Evolutionary conservation across 2,329 filamentous ascomycete genomes (phyloP).

Genomic region (Trichoderma sp.): DNA sequence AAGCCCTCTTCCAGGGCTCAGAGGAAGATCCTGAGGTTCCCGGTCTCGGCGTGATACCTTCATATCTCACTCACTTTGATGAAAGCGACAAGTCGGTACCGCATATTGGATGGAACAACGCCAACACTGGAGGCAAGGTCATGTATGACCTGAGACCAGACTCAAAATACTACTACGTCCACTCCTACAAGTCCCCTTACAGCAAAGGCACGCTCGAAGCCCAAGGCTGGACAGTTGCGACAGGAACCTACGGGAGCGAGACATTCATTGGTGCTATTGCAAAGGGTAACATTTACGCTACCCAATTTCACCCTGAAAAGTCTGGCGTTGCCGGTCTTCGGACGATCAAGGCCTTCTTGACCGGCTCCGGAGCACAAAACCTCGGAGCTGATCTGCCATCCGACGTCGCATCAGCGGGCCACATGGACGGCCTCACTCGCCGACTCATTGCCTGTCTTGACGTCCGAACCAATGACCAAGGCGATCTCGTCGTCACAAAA

Average conservation of each 20-base stretch:
- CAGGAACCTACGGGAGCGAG: slow-evolving; percentile 81
- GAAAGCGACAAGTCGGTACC: slow-evolving; percentile 83
- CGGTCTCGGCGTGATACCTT: slow-evolving; percentile 74
- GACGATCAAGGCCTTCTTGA: slow-evolving; percentile 80
- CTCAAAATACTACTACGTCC: slow-evolving; percentile 99
- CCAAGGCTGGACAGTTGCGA: slow-evolving; percentile 89
- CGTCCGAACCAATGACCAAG: slow-evolving; percentile 88
- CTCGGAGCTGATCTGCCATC: slow-evolving; percentile 36
- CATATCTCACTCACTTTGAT: slow-evolving; percentile 71
- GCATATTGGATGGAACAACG: slow-evolving; percentile 98
- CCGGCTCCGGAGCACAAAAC: slow-evolving; percentile 60
- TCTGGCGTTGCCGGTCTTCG: slow-evolving; percentile 85
- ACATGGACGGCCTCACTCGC: slow-evolving; percentile 73
- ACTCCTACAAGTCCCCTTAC: slow-evolving; percentile 87
- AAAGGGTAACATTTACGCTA: slow-evolving; percentile 80
- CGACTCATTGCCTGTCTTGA: slow-evolving; percentile 95
- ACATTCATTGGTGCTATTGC: slow-evolving; percentile 90
- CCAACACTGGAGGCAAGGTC: slow-evolving; percentile 56
- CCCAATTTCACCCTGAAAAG: slow-evolving; percentile 98
- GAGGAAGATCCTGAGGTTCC: slow-evolving; percentile 69
- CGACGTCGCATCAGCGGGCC: slow-evolving; percentile 24
- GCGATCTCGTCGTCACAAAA: slow-evolving; percentile 96
- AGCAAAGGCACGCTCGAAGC: slow-evolving; percentile 68
- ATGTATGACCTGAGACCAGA: slow-evolving; percentile 76
- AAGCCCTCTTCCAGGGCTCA: slow-evolving; percentile 85